Base-by-base conservation (phyloP, 805 yeast species). In the Starmerella apis region DNA sequence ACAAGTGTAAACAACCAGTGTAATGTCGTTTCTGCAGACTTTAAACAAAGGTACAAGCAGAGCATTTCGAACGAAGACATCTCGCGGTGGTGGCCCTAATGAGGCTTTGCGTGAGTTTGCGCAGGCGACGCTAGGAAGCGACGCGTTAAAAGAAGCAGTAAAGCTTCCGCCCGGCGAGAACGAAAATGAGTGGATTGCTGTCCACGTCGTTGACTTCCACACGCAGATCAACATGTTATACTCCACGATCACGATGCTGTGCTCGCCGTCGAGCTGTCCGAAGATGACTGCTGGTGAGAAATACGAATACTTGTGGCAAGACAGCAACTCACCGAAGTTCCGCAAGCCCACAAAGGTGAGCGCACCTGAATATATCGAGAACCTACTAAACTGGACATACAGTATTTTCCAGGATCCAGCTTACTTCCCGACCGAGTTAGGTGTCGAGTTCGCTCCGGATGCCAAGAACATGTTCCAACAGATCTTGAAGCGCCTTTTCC, bases 281-380 rank as follows among this genome's bases (percentile, higher is more conserved):
- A 71, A 92, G 51, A 92, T 92, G 99, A 88, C 85, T 50, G 99
- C 99, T 19, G 90, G 97, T 0, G 92, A 83, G 54, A 96, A 88
- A 69, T 90, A 87, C 63, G 98, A 92, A 66, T 92, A 92, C 63
- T 73, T 92, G 52, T 92, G 99, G 99, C 95, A 90, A 64, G 95
- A 88, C 60, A 52, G 65, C 20, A 42, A 54, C 16, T 71, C 71
- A 56, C 70, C 77, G 37, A 67, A 70, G 51, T 71, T 65, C 58
- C 76, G 76, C 60, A 79, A 81, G 53, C 97, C 98, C 0, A 78
- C 85, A 8, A 81, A 92, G 16, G 79, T 92, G 59, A 80, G 88
- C 36, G 98, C 99, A 0, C 96, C 98, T 38, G 94, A 84, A 50
- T 92, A 92, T 62, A 92, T 90, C 43, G 97, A 92, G 65, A 79